phyloP scores from a whole-genome alignment of 2,329 filamentous ascomycete genomes.

The Rhynchosporium secalis region DNA sequence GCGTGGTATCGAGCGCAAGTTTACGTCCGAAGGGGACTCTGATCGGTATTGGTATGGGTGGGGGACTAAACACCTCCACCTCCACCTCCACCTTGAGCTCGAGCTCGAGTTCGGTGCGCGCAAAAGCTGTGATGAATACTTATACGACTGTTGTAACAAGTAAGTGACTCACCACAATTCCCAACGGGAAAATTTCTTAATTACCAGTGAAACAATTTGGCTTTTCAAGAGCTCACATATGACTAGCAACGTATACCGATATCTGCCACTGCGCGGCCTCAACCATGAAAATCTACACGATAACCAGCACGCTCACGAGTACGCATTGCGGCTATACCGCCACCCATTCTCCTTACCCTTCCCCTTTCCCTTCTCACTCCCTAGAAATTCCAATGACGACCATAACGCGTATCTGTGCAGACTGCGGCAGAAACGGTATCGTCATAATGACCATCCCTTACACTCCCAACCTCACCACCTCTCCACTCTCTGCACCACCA shows the following conservation, averaged over 20 bases:
- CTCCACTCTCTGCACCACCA: not conserved
- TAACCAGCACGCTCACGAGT: not conserved
- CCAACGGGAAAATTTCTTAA: not conserved
- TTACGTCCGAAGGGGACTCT: not conserved
- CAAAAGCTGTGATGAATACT: not conserved
- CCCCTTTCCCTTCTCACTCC: not conserved
- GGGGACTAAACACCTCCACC: not conserved
- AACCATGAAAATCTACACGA: slow-evolving; percentile 2
- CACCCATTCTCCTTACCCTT: not conserved
- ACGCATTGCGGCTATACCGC: not conserved
- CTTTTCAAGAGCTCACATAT: not conserved
- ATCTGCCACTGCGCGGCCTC: slow-evolving; percentile 3
- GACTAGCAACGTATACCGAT: slow-evolving; percentile 12
- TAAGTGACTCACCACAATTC: not conserved
- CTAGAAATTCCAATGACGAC: slow-evolving; percentile 14
- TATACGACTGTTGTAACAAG: slow-evolving; percentile 4
- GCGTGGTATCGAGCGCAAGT: not conserved
- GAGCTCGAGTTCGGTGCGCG: not conserved
- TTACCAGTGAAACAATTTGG: too few species aligned
- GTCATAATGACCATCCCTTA: slow-evolving; percentile 1
- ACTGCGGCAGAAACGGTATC: slow-evolving; percentile 2
- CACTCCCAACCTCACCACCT: not conserved
- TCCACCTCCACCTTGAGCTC: not conserved
- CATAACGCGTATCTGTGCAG: not conserved
- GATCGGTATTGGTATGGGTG: slow-evolving; percentile 4